These are phyloP conservation scores for Saturnispora kantuleensis DNA, from an alignment of 805 yeast species.

Conservation along the genomic window DNA sequence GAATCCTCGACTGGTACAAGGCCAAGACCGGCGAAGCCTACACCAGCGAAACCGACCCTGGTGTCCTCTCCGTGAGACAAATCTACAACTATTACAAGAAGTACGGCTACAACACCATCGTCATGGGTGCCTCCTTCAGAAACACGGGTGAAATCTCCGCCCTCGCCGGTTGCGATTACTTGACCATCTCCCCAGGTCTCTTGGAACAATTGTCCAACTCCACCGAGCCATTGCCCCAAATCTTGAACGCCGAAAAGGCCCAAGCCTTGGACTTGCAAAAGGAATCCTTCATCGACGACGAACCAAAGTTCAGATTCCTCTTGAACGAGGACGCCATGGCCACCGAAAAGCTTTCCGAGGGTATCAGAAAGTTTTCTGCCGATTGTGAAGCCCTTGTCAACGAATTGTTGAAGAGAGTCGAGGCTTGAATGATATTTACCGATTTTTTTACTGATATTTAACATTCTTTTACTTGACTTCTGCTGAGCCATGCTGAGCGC, in stretches of 20 bases:
- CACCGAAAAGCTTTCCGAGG: constrained; percentile 93
- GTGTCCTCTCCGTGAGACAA: constrained; percentile 80
- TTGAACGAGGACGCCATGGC: constrained; percentile 98
- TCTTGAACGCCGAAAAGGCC: constrained; percentile 64
- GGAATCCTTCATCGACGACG: constrained; percentile 76
- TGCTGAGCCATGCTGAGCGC: constrained; percentile 2
- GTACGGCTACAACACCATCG: constrained; percentile 91
- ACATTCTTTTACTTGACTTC: neutral
- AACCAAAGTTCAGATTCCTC: constrained; percentile 79
- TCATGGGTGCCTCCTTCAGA: constrained; percentile 99
- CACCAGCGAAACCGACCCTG: constrained; percentile 81
- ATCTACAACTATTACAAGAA: constrained; percentile 98
- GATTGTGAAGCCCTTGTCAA: constrained; percentile 75
- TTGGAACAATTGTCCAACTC: constrained; percentile 83
- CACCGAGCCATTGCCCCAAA: constrained; percentile 66
- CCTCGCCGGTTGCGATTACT: constrained; percentile 92
- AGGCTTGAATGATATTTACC: constrained; percentile 9
- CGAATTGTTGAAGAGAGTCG: constrained; percentile 45
- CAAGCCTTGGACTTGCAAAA: constrained; percentile 46
- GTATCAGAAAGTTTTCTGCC: constrained; percentile 94
- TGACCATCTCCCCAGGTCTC: constrained; percentile 89
- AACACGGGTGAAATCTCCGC: constrained; percentile 91
- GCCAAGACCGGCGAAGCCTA: constrained; percentile 84
- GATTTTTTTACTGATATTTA: neutral
- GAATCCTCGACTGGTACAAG: constrained; percentile 98